Conservation (phyloP, 345 rosid species). For the Pistacia vera region DNA sequence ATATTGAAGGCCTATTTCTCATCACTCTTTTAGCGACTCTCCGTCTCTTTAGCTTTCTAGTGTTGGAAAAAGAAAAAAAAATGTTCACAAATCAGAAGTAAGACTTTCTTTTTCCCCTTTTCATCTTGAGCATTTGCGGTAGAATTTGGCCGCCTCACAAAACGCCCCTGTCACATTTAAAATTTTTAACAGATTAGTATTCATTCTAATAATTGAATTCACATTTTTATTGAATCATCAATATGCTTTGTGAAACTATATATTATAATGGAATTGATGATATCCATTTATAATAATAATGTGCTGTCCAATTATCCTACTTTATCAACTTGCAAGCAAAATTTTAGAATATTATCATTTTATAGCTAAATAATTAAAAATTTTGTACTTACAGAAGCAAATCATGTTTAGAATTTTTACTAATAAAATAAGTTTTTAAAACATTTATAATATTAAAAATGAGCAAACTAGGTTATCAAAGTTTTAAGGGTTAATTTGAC, state of each 20-base stretch:
- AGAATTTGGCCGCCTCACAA: slow-evolving; percentile 49
- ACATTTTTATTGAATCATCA: too few relatives aligned
- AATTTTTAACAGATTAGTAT: neutral
- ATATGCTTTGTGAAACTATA: too few relatives aligned
- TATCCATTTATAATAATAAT: too few relatives aligned
- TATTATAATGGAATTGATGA: too few relatives aligned
- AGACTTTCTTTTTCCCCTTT: slow-evolving; percentile 12
- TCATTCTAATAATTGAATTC: too few relatives aligned
- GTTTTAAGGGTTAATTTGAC: too few relatives aligned
- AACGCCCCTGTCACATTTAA: slow-evolving; percentile 49
- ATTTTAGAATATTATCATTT: too few relatives aligned
- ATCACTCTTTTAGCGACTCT: slow-evolving; percentile 6
- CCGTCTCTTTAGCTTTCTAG: slow-evolving; percentile 14
- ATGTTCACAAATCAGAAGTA: slow-evolving; percentile 15
- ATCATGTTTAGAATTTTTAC: neutral
- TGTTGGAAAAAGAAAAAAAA: neutral
- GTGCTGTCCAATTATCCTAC: too few relatives aligned
- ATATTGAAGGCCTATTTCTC: slow-evolving; percentile 9
- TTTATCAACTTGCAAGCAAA: too few relatives aligned
- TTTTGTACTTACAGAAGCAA: neutral
- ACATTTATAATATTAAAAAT: too few relatives aligned
- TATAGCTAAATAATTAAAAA: neutral
- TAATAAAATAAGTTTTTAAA: neutral
- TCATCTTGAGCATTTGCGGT: slow-evolving; percentile 27
- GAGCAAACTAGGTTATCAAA: too few relatives aligned